These are phyloP conservation scores for Heliamphora pulchella DNA, from an alignment of 179 eudicot genomes.

Conservation along the genomic window DNA sequence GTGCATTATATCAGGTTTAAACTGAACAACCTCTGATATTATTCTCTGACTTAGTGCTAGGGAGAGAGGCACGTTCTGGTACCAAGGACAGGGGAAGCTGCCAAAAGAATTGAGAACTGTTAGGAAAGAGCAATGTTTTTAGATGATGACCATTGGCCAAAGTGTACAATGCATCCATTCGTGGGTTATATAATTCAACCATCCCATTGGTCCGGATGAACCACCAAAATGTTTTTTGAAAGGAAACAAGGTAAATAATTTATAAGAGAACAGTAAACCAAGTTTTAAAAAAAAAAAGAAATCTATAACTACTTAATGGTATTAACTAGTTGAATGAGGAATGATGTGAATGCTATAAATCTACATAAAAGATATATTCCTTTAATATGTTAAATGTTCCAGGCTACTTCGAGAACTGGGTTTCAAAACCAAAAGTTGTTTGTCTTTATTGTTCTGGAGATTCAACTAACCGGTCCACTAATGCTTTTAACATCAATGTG, in stretches of 20 bases:
- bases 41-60: constrained; percentile 95
- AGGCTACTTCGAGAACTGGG: background rate
- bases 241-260: background rate
- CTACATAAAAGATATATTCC: background rate
- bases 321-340: background rate
- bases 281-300: too few species aligned
- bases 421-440: background rate
- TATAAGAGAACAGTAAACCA: background rate
- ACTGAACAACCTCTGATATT: constrained; percentile 73
- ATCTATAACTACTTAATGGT: background rate
- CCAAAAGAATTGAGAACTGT: constrained; percentile 22
- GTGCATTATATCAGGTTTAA: constrained; percentile 92
- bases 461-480: background rate
- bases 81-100: constrained; percentile 92
- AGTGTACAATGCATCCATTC: constrained; percentile 4
- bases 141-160: background rate
- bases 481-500: background rate
- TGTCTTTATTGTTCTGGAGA: too few species aligned
- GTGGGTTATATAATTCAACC: background rate
- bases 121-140: constrained; percentile 5
- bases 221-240: background rate
- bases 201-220: background rate
- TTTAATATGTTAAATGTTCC: background rate
- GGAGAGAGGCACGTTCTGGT: constrained; percentile 91
- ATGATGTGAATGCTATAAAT: background rate